These are phyloP conservation scores for Schizophyllum amplum DNA, from an alignment of 1,284 basidiomycete species.

Conservation along the genomic window DNA sequence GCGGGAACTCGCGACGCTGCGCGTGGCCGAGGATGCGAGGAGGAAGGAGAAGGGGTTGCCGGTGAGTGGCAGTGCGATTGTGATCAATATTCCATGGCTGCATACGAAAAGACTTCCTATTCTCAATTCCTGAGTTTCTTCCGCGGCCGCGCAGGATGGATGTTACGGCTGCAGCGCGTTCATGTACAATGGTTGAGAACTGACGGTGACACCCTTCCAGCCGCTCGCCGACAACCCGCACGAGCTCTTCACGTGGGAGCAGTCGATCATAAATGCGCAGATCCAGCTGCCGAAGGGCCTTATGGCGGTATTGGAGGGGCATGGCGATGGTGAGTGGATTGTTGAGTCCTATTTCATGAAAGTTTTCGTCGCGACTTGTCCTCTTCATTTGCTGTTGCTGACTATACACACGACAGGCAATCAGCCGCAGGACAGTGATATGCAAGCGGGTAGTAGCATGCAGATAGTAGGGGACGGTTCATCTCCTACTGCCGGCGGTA, in stretches of 20 bases:
- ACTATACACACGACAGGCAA: not conserved
- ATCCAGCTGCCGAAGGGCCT: constrained; percentile 13
- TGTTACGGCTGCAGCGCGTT: no score
- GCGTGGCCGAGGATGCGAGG: constrained; percentile 31
- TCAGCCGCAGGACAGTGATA: not conserved
- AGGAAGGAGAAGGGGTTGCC: constrained; percentile 27
- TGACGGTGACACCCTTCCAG: constrained; percentile 10
- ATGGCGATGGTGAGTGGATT: no score
- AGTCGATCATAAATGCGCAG: constrained; percentile 26
- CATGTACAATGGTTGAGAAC: no score
- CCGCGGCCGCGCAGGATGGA: not conserved
- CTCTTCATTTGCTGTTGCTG: no score
- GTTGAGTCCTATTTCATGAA: no score
- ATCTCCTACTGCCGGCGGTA: no score
- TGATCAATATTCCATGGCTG: not conserved
- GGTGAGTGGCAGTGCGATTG: constrained; percentile 20
- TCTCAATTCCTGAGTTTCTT: not conserved
- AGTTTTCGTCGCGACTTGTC: no score
- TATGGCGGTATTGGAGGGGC: not conserved
- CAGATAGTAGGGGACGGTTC: no score
- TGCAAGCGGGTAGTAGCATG: no score
- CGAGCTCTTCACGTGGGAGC: constrained; percentile 28
- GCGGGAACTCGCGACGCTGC: constrained; percentile 30
- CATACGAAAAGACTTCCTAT: constrained; percentile 1
- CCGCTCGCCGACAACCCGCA: constrained; percentile 25